Evolutionary conservation across 1,284 basidiomycete species (phyloP), one percentile per base, ranked within the genome.

Genomic region (Trametes hirsuta): DNA sequence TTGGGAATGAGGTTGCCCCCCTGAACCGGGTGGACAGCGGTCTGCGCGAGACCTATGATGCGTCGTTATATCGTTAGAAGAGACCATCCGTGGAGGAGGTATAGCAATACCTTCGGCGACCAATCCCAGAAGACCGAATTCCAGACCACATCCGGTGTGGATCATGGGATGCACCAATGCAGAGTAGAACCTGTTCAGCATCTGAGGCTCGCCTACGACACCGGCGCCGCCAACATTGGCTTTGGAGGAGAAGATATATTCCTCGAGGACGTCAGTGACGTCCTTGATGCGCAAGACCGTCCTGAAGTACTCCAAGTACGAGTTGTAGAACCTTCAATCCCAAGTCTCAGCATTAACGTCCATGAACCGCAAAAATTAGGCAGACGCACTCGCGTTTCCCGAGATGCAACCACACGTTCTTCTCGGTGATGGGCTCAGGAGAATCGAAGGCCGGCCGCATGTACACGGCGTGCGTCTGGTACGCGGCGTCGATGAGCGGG

Each of bases 141-240:
- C 88, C 4, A 81, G 71, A 1, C 86, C 88, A 68, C 85, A 86
- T 1, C 85, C 87, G 1, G 76, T 65, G 62, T 89, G 86, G 41
- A 91, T 88, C 63, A 88, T 69, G 0, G 87, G 86, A 61, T 91
- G 89, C 0, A 89, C 53, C 8, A 89, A 71, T 15, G 83, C 85
- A 6, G 80, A 79, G 11, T 87, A 63, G 65, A 88, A 78, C 3
- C 87, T 80, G 59, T 79, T 81, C 2, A 89, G 71, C 87, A 91
- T 88, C 63, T 81, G 71, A 8, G 68, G 66, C 12, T 55, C 55
- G 1, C 66, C 66, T 0, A 65, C 52, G 15, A 44, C 40, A 4
- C 55, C 61, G n/a, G 50, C 18, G 1, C 51, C 55, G 11, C 59
- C 73, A 63, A 79, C 75, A 62, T 88, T 89, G 36, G 78, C 80